Base-by-base conservation (phyloP, 768 basidiomycete genomes). In the Lactarius indigo region DNA sequence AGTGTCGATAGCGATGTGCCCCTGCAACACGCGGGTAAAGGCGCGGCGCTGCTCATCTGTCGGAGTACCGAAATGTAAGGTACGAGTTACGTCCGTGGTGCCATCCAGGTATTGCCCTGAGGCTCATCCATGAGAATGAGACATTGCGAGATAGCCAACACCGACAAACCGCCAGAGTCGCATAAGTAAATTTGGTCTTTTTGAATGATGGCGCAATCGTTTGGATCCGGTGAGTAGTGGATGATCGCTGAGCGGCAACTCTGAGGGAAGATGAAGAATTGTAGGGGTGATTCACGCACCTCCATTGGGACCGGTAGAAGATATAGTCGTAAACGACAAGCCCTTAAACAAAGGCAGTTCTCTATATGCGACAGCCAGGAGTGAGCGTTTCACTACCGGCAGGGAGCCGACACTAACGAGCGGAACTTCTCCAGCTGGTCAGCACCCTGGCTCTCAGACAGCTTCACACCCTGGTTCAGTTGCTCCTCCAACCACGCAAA, bases 401-500 rank as follows among this genome's bases (percentile, higher is more conserved):
- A 17, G 12, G 13, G 13, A 5, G 30, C 20, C 52, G 37, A 37
- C 1, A 81, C 91, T 73, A 72, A 93, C 94, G 86, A 86, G 77
- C 96, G 81, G 72, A 84, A 97, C 71, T 85, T 78, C 78, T 94
- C 90, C 59, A 99, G 80, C 71, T 87, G 79, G 71, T 86, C 84
- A 1, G 95, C 89, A 15, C 85, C 96, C 66, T 94, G 83, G 69
- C 87, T 87, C 75, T 99, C 96, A 50, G 83, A 88, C 65, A 96
- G 66, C 65, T 80, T 81, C 20, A 78, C 80, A 0, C 87, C 91
- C 8, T 82, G 78, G 3, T 82, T 75, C 20, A 98, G 79, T 69
- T 89, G 84, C 68, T 94, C 90, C 76, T 98, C 94, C 1, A 99
- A 81, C 97, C 96, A 99, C 0, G 94, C 83, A 71, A 98, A 98